Conservation (phyloP, 2,329 filamentous ascomycete species). For the Penicillium sp. region DNA sequence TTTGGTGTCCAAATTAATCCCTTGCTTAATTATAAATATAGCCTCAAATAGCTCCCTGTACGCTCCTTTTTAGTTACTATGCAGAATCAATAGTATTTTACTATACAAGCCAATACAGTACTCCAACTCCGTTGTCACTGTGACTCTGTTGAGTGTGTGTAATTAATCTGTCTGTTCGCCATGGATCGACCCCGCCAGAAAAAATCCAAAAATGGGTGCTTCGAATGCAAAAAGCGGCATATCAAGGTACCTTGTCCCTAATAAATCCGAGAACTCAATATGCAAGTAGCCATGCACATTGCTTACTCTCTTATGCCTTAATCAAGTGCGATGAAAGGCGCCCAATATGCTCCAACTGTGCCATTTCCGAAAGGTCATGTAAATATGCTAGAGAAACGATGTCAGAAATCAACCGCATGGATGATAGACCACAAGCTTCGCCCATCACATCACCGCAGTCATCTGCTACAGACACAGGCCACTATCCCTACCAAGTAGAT, state of each 20-base stretch:
- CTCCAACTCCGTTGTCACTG: too few species aligned
- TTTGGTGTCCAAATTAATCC: too few species aligned
- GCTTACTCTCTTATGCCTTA: neutral
- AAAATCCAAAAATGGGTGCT: constrained; percentile 6
- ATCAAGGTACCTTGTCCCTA: constrained; percentile 4
- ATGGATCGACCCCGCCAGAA: neutral
- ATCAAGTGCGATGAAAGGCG: constrained; percentile 6
- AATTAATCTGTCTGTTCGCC: too few species aligned
- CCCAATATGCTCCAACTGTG: constrained; percentile 2
- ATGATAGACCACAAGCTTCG: neutral
- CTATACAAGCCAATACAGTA: too few species aligned
- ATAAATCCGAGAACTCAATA: neutral
- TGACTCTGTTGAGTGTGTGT: too few species aligned
- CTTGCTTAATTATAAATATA: too few species aligned
- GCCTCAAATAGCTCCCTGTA: too few species aligned
- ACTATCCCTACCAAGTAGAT: neutral
- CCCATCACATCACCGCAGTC: neutral
- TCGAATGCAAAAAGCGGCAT: constrained; percentile 7
- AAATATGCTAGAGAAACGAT: neutral
- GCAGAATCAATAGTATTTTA: too few species aligned
- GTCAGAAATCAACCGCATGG: too few species aligned
- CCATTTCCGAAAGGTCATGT: neutral
- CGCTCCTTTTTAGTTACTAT: too few species aligned
- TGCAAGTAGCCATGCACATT: too few species aligned
- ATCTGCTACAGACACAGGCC: neutral